phyloP scores from a whole-genome alignment of 2,329 filamentous ascomycete genomes.

The Fusarium sp. region DNA sequence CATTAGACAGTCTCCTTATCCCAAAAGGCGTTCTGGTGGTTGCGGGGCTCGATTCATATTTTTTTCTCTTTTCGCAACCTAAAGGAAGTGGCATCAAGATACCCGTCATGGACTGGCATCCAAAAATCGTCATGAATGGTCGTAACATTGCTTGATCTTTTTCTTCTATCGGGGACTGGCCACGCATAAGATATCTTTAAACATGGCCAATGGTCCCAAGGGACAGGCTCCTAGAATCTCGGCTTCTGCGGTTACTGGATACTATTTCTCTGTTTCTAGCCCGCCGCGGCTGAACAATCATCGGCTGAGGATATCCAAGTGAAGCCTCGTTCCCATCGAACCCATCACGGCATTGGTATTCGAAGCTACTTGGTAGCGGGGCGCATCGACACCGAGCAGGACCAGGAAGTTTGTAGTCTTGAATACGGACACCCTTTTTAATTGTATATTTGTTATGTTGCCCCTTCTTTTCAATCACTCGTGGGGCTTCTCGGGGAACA shows the following conservation, averaged over 20 bases:
- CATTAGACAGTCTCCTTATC: conserved; percentile 40
- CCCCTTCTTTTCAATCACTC: conserved; percentile 46
- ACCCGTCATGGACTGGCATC: conserved; percentile 46
- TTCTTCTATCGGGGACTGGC: background rate
- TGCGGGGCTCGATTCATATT: conserved; percentile 43
- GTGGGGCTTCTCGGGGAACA: conserved; percentile 48
- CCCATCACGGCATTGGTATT: conserved; percentile 52
- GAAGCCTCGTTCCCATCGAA: conserved; percentile 46
- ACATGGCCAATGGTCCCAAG: conserved; percentile 9
- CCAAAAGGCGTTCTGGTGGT: conserved; percentile 51
- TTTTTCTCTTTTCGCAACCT: conserved; percentile 37
- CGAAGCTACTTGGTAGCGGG: conserved; percentile 16
- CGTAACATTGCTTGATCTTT: background rate
- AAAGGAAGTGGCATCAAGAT: conserved; percentile 50
- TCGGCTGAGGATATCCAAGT: conserved; percentile 28
- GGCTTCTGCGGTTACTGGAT: background rate
- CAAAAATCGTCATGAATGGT: conserved; percentile 4
- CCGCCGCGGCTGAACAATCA: background rate
- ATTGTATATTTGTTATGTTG: conserved; percentile 49
- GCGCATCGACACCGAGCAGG: background rate
- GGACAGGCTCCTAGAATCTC: conserved; percentile 11
- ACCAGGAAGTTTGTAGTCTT: conserved; percentile 46
- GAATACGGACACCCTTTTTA: conserved; percentile 49
- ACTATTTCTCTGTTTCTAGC: background rate
- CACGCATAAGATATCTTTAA: background rate